A percentile compares a stretch with the other conserved stretches of the same genome.
Evolutionary conservation across 768 basidiomycete species (phyloP).

Genomic region (Rhodotorula graminis): DNA sequence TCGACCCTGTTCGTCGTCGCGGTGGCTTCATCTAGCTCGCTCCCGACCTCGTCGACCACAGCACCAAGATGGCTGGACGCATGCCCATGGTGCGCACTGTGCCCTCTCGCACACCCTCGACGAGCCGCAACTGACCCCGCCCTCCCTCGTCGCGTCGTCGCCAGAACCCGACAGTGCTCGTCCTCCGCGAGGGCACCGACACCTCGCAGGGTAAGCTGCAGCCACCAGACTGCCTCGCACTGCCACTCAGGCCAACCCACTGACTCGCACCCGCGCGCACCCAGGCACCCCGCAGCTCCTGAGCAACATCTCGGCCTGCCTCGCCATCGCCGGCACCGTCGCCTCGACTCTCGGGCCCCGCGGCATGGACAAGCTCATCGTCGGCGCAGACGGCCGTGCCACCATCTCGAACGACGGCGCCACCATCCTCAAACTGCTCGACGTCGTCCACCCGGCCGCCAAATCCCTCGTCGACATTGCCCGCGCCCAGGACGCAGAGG

Average conservation of each 20-base stretch:
- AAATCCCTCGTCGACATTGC: slow-evolving; percentile 97
- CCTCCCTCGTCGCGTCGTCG: not conserved
- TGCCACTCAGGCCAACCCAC: not conserved
- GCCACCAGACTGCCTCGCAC: not conserved
- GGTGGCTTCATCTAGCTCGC: not conserved
- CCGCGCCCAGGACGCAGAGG: slow-evolving; percentile 94
- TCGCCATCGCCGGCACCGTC: slow-evolving; percentile 85
- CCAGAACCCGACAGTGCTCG: slow-evolving; percentile 39
- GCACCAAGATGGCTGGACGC: slow-evolving; percentile 33
- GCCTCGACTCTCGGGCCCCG: slow-evolving; percentile 93
- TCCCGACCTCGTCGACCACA: too few relatives aligned
- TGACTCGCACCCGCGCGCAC: not conserved
- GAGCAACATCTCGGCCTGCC: slow-evolving; percentile 93
- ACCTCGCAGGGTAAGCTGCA: slow-evolving; percentile 25
- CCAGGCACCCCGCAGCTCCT: slow-evolving; percentile 59
- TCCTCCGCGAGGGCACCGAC: slow-evolving; percentile 39
- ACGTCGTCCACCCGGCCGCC: slow-evolving; percentile 96
- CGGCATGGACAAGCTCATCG: slow-evolving; percentile 93
- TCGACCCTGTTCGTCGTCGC: too few relatives aligned
- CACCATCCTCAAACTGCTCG: slow-evolving; percentile 92
- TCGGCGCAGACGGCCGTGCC: slow-evolving; percentile 85
- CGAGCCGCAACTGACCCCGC: not conserved
- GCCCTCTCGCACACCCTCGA: not conserved
- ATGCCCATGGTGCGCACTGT: slow-evolving; percentile 31
- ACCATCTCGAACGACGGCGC: slow-evolving; percentile 99